phyloP scores from a whole-genome alignment of 176 grass and related monocot genomes.

The Secale cereale region DNA sequence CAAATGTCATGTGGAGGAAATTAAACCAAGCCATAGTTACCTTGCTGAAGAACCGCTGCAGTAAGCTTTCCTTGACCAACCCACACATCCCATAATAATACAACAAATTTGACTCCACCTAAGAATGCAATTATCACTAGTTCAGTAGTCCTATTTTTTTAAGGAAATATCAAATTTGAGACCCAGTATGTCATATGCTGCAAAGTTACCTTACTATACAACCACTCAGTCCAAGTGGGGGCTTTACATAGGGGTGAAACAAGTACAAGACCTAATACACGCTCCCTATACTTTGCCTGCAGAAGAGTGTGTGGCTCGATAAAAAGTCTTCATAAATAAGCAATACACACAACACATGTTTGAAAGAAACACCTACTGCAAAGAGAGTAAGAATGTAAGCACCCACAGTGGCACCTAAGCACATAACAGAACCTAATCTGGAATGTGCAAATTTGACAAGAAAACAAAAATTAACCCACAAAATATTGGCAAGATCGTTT shows the following conservation, averaged over 20 bases:
- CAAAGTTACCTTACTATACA: slow-evolving; percentile 84
- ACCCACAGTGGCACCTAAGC: slow-evolving; percentile 89
- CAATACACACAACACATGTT: neutral
- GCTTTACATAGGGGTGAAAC: slow-evolving; percentile 91
- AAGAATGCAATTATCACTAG: slow-evolving; percentile 1
- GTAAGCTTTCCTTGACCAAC: slow-evolving; percentile 79
- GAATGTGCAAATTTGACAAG: slow-evolving; percentile 40
- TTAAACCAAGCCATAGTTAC: slow-evolving; percentile 32
- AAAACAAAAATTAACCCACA: slow-evolving; percentile 21
- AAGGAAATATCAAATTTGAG: neutral
- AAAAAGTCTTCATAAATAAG: neutral
- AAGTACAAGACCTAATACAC: slow-evolving; percentile 86
- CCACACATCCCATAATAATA: slow-evolving; percentile 98
- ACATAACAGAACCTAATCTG: slow-evolving; percentile 99
- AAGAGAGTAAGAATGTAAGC: slow-evolving; percentile 98
- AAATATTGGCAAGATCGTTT: neutral
- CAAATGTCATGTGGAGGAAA: slow-evolving; percentile 11
- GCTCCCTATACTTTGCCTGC: slow-evolving; percentile 92
- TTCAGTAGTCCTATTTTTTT: slow-evolving; percentile 8
- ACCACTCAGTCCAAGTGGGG: slow-evolving; percentile 92
- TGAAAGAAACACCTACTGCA: slow-evolving; percentile 58
- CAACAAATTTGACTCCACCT: slow-evolving; percentile 93
- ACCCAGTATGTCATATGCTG: neutral
- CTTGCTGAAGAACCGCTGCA: slow-evolving; percentile 98
- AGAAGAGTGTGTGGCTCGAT: slow-evolving; percentile 19